phyloP scores from a whole-genome alignment of 192 early-diverging fungal species.

The Entomortierella parvispora region DNA sequence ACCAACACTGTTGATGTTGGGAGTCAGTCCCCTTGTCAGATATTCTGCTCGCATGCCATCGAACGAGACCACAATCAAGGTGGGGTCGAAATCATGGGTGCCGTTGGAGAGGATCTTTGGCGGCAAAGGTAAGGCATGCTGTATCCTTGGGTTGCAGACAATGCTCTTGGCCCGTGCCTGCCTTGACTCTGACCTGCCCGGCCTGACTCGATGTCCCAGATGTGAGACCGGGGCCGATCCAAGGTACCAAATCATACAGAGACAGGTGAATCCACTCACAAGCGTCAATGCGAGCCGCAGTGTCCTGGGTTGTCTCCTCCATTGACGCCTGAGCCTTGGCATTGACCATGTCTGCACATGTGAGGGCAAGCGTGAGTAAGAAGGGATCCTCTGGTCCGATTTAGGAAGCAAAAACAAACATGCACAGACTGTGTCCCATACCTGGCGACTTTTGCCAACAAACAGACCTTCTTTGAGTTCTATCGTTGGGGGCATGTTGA shows the following conservation, averaged over 20 bases:
- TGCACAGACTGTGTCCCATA: too few species aligned
- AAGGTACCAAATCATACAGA: constrained; percentile 16
- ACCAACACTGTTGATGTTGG: constrained; percentile 69
- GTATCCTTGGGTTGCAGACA: constrained; percentile 16
- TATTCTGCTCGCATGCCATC: constrained; percentile 92
- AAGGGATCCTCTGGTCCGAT: too few species aligned
- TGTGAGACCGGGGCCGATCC: neutral
- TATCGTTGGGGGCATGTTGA: neutral
- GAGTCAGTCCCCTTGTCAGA: constrained; percentile 77
- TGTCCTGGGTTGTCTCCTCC: constrained; percentile 10
- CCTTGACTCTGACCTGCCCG: neutral
- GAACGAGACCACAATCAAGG: constrained; percentile 84
- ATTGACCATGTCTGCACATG: constrained; percentile 31
- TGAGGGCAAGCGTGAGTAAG: too few species aligned
- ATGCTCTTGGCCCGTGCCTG: constrained; percentile 18
- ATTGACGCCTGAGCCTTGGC: constrained; percentile 11
- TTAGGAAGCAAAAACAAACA: too few species aligned
- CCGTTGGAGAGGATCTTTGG: constrained; percentile 62
- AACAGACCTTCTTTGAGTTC: constrained; percentile 9
- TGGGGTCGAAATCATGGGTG: constrained; percentile 71
- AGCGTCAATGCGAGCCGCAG: constrained; percentile 2
- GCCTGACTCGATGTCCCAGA: neutral
- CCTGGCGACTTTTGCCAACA: constrained; percentile 20
- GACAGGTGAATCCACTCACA: constrained; percentile 12
- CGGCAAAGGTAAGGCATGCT: constrained; percentile 8